Conservation (phyloP, 1,284 basidiomycete genomes). For the Schizophyllum amplum region DNA sequence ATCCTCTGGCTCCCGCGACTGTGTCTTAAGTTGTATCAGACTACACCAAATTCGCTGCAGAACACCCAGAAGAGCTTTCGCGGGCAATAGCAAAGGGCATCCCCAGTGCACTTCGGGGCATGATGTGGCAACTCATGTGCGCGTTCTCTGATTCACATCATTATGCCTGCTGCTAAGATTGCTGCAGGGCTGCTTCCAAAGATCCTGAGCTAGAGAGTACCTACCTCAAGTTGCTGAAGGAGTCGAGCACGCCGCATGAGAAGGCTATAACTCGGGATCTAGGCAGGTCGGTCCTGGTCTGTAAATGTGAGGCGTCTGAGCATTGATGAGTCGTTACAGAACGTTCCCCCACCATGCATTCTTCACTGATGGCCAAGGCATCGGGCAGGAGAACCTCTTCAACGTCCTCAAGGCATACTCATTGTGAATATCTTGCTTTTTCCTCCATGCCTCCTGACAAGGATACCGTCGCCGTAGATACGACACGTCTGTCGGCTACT, state of each 20-base stretch:
- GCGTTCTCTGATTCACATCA: slow-evolving; percentile 8
- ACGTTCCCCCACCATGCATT: slow-evolving; percentile 98
- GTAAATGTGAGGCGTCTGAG: background rate
- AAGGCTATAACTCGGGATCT: slow-evolving; percentile 92
- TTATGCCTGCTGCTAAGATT: slow-evolving; percentile 6
- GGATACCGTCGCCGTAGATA: slow-evolving; percentile 41
- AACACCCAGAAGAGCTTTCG: slow-evolving; percentile 73
- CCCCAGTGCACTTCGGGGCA: slow-evolving; percentile 78
- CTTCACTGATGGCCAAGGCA: slow-evolving; percentile 86
- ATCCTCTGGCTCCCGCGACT: background rate
- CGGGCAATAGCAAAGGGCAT: slow-evolving; percentile 91
- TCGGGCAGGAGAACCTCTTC: slow-evolving; percentile 94
- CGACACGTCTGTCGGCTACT: slow-evolving; percentile 94
- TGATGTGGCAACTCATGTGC: slow-evolving; percentile 98
- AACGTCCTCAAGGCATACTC: slow-evolving; percentile 98
- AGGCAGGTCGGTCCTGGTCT: slow-evolving; percentile 47
- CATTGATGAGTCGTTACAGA: slow-evolving; percentile 25
- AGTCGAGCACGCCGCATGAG: slow-evolving; percentile 74
- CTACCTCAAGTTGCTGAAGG: slow-evolving; percentile 81
- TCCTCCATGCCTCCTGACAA: background rate
- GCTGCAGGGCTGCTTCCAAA: slow-evolving; percentile 76
- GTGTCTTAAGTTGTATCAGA: slow-evolving; percentile 34
- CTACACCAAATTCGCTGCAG: slow-evolving; percentile 79
- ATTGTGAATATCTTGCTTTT: slow-evolving; percentile 45
- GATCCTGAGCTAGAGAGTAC: slow-evolving; percentile 80